Base-by-base conservation (phyloP, 192 early-diverging fungal species). In the Podila minutissima region DNA sequence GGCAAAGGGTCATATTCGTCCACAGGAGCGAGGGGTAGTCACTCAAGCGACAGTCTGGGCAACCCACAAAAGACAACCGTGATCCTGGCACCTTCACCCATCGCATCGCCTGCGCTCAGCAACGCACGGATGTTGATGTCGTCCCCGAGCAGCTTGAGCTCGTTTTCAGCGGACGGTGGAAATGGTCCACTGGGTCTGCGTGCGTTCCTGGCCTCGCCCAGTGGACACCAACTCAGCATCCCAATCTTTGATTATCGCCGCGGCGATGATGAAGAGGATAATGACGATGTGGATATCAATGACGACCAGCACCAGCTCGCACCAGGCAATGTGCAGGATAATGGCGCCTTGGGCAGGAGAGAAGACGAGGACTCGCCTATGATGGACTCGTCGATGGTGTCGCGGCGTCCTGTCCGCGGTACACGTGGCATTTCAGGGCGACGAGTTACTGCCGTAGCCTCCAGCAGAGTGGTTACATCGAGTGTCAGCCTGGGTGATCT, bases 41-140 rank as follows among this genome's bases (percentile, higher is more conserved):
- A 57, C 38, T 48, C 4, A 22, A 32, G 24, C 17, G 33, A 37
- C 20, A 61, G 35, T 53, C 6, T 32, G 31, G 58, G 57, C 29
- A 77, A 60, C 20, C 68, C 58, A 10, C 57, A 50, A 61, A 70
- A 61, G n/a, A 61, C 77, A 1, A 72, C 65, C 6, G 77, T 81
- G 1, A 24, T 81, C 13, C 33, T 81, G 35, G 41, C 77, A 13
- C 66, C 70, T 1, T 81, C 77, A 0, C 77, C 71, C n/a, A 38
- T 81, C n/a, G 41, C 64, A 12, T 81, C 77, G 4, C 77, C 77
- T 8, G 15, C 70, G 0, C 37, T 69, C 29, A 63, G 59, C 29
- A 70, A 63, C 58, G 13, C 62, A 13, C 28, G 37, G 32, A 9
- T 48, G n/a, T 5, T 70, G 58, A 76, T 76, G 67, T 70, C 59